Evolutionary conservation across 331 rosid species (phyloP).

Genomic region (Stylosanthes scabra): DNA sequence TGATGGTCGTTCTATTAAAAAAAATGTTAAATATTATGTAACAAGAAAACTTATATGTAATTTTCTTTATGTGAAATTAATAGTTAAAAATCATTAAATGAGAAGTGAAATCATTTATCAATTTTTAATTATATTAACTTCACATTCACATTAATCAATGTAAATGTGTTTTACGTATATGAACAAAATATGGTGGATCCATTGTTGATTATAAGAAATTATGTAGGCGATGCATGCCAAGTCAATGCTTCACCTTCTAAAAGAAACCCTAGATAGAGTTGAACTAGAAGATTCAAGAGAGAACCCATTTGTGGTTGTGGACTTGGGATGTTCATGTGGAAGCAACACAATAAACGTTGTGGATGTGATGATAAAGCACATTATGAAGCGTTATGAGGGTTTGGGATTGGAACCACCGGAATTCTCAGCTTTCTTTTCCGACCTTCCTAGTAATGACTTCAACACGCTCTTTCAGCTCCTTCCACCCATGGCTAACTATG

Average conservation of each 20-base stretch:
- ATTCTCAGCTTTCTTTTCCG: constrained; percentile 92
- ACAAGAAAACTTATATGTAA: no score
- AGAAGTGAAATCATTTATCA: no score
- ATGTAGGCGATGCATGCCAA: constrained; percentile 88
- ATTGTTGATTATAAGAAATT: not conserved
- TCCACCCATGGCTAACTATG: constrained; percentile 74
- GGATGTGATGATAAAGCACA: constrained; percentile 80
- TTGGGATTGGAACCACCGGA: constrained; percentile 75
- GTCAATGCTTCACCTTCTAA: constrained; percentile 88
- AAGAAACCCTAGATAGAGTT: constrained; percentile 80
- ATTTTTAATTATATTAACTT: no score
- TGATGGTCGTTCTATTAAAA: no score
- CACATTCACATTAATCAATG: no score
- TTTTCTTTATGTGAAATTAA: no score
- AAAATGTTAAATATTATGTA: no score
- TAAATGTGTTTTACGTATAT: no score
- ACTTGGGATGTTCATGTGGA: constrained; percentile 92
- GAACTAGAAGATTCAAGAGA: constrained; percentile 49
- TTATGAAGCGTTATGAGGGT: constrained; percentile 81
- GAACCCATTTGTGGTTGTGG: constrained; percentile 81
- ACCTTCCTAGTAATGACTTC: constrained; percentile 95
- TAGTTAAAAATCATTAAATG: no score
- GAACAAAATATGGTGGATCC: no score
- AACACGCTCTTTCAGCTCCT: constrained; percentile 92
- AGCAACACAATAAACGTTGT: constrained; percentile 80